Evolutionary conservation across 108 stramenopile species (phyloP), one percentile per base, ranked within the genome.

Genomic region (Nannochloropsis oceanica): DNA sequence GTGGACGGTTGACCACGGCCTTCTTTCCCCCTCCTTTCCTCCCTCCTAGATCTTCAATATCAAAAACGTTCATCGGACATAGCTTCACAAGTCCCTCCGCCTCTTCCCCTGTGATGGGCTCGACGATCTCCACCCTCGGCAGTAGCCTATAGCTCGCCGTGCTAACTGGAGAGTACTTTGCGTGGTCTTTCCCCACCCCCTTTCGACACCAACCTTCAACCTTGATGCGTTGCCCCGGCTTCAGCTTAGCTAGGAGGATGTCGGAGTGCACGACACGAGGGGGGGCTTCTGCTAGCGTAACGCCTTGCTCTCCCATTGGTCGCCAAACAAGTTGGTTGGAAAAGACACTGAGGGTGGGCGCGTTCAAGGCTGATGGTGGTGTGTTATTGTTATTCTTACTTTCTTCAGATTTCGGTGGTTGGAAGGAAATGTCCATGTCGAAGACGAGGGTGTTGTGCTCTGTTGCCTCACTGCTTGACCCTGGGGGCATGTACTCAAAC

Each of bases 91-190:
- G 88, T 44, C 93, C 94, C 82, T 95, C 93, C 12, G 96, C 96
- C 50, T 93, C 88, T 13, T 94, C 94, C 83, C 94, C 96, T 80
- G 92, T 92, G 14, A 96, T 91, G 5, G 91, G 86, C 79, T 90
- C 44, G 25, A 81, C 26, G 80, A 27, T 14, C 81, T 92, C 92
- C 25, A 97, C 86, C 13, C 91, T 87, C 8, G 96, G 95, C 90
- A 93, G 90, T 26, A 98, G 87, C 27, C 96, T 91, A 87, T 99
- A 99, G 81, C 93, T 92, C 22, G 97, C 99, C 22, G 99, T 99
- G 2, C 96, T 95, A 14, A 98, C 97, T 22, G 99, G 99, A 14
- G 94, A 95, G 84, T 87, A 99, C 88, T 99, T 99, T 79, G 99
- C 97, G 91, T 99, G 99, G 87, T 98, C 97, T 46, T 94, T 93